These are phyloP conservation scores for Neonectria neomacrospora DNA, from an alignment of 2,329 filamentous ascomycete species.

Conservation along the genomic window DNA sequence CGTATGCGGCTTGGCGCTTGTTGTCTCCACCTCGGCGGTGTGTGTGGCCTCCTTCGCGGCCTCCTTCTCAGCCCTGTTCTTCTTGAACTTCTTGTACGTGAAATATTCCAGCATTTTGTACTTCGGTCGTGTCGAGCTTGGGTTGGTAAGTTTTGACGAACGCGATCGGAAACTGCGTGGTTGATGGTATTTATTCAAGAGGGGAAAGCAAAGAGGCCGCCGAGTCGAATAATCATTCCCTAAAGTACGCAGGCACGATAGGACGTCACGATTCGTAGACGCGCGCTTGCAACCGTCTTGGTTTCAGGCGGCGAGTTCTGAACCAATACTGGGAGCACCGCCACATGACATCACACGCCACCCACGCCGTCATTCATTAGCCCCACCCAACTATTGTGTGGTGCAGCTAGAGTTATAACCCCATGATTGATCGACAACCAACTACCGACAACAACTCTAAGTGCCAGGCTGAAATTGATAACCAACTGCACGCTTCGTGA, in stretches of 20 bases:
- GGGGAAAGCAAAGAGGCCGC: conserved; percentile 35
- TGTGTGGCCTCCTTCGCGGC: conserved; percentile 42
- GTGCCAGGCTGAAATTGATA: conserved; percentile 21
- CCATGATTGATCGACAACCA: conserved; percentile 37
- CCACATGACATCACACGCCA: conserved; percentile 43
- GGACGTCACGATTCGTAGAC: conserved; percentile 29
- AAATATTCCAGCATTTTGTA: conserved; percentile 70
- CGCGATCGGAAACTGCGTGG: conserved; percentile 1
- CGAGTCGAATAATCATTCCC: conserved; percentile 22
- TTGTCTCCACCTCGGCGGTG: conserved; percentile 27
- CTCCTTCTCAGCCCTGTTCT: conserved; percentile 64
- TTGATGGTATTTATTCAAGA: conserved; percentile 26
- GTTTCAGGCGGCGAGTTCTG: conserved; percentile 21
- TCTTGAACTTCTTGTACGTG: conserved; percentile 71
- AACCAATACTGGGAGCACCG: conserved; percentile 40
- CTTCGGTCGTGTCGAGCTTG: conserved; percentile 14
- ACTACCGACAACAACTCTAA: conserved; percentile 23
- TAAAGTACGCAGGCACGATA: conserved; percentile 4
- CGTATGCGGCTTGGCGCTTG: conserved; percentile 28
- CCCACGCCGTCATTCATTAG: conserved; percentile 6
- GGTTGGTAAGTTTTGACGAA: background rate
- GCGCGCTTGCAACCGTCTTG: conserved; percentile 42
- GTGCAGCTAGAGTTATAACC: background rate
- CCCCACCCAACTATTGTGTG: conserved; percentile 11
- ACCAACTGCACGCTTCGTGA: background rate